Evolutionary conservation across 2,329 filamentous ascomycete species (phyloP).

Genomic region (Sclerotinia subarctica): DNA sequence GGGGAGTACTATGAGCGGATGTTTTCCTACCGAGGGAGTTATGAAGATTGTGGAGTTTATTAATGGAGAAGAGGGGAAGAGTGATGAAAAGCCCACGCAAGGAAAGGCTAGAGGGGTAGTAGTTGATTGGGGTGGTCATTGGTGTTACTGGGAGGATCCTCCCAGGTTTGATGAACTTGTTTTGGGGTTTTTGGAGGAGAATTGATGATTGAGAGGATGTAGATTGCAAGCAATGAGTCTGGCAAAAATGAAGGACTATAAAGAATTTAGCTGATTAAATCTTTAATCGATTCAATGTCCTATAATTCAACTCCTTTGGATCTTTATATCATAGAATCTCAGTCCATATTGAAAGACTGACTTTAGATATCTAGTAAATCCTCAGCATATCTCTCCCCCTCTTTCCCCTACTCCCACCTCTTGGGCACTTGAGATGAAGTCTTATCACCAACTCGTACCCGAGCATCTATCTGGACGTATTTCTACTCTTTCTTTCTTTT

Average conservation of each 20-base stretch:
- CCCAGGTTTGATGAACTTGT: conserved; percentile 32
- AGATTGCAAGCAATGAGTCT: not conserved
- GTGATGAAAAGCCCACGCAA: not conserved
- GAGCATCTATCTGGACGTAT: too few relatives aligned
- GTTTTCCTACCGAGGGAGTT: conserved; percentile 36
- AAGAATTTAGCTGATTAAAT: not conserved
- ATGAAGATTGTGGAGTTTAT: conserved; percentile 36
- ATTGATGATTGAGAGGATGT: not conserved
- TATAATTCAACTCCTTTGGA: too few relatives aligned
- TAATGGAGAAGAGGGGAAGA: conserved; percentile 24
- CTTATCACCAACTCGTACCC: too few relatives aligned
- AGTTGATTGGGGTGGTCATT: conserved; percentile 38
- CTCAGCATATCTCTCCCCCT: too few relatives aligned
- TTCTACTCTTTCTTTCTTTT: too few relatives aligned
- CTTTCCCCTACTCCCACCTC: too few relatives aligned
- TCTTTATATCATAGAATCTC: too few relatives aligned
- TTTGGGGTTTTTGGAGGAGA: conserved; percentile 28
- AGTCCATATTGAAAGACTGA: too few relatives aligned
- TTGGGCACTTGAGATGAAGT: too few relatives aligned
- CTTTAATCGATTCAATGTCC: not conserved
- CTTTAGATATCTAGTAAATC: too few relatives aligned
- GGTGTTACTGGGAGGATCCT: conserved; percentile 39
- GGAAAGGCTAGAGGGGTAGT: conserved; percentile 30
- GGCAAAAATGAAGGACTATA: not conserved
- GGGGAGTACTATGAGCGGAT: conserved; percentile 37